Conservation (phyloP, 768 basidiomycete genomes). For the Mycena metata region DNA sequence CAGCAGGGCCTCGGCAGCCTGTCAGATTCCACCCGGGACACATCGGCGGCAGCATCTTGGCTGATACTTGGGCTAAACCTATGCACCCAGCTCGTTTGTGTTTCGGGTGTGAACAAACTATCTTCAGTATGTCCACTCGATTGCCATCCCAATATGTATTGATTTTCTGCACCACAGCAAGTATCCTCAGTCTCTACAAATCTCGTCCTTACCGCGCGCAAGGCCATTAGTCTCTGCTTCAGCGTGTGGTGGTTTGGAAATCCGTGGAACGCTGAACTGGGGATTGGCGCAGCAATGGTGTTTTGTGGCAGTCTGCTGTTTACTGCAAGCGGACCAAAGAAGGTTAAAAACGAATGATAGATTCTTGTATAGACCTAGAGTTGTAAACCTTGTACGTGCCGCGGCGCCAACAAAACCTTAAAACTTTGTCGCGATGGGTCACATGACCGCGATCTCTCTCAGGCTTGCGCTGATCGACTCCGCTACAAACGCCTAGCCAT, state of each 20-base stretch:
- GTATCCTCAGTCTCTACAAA: constrained; percentile 88
- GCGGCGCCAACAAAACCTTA: too few relatives aligned
- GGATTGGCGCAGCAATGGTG: constrained; percentile 79
- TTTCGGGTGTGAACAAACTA: constrained; percentile 84
- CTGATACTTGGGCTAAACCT: constrained; percentile 74
- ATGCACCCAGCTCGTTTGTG: constrained; percentile 82
- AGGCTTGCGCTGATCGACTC: too few relatives aligned
- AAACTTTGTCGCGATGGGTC: not conserved
- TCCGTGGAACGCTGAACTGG: constrained; percentile 76
- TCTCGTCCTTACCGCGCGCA: constrained; percentile 82
- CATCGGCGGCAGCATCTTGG: constrained; percentile 59
- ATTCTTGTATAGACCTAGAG: not conserved
- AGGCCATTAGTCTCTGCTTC: constrained; percentile 83
- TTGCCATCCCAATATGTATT: constrained; percentile 9
- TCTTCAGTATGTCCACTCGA: constrained; percentile 74
- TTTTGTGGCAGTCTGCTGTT: constrained; percentile 77
- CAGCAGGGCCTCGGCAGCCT: constrained; percentile 68
- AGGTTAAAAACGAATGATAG: constrained; percentile 31
- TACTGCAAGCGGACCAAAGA: constrained; percentile 47
- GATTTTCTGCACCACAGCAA: constrained; percentile 55
- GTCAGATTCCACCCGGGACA: constrained; percentile 50
- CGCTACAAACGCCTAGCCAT: too few relatives aligned
- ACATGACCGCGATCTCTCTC: not conserved
- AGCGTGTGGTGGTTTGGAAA: constrained; percentile 90
- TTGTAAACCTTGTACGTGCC: not conserved